phyloP scores from a whole-genome alignment of 129 eudicot genomes.

The Helichrysum umbraculigerum region DNA sequence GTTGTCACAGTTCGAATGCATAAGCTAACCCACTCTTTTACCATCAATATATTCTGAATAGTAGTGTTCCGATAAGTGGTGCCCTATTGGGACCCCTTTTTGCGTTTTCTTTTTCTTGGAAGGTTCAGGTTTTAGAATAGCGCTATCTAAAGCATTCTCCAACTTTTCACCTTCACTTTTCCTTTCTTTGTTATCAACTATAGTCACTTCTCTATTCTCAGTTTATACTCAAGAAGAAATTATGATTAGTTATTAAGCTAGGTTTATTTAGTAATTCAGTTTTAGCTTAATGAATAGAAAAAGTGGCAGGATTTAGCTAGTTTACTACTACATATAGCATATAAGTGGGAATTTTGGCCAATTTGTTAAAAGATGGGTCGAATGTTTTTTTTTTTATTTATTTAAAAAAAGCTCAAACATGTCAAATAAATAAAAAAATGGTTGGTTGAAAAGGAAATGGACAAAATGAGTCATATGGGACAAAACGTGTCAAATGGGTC shows the following conservation, averaged over 20 bases:
- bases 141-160: background rate
- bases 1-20: background rate
- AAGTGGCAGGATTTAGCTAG: background rate
- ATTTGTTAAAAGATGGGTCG: too few species aligned
- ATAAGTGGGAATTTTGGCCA: background rate
- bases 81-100: constrained; percentile 48
- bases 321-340: background rate
- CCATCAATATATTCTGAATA: background rate
- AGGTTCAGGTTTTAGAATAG: constrained; percentile 24
- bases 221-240: background rate
- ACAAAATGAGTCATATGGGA: background rate
- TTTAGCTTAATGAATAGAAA: background rate
- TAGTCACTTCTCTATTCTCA: constrained; percentile 18
- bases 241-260: background rate
- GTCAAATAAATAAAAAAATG: too few species aligned
- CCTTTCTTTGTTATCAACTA: background rate
- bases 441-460: background rate
- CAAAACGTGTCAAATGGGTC: background rate
- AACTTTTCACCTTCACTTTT: constrained; percentile 1
- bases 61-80: constrained; percentile 35
- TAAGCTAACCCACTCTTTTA: constrained; percentile 7
- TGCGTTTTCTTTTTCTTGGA: constrained; percentile 29
- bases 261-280: background rate
- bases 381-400: too few species aligned
- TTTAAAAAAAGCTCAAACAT: too few species aligned